A percentile compares a stretch with the other conserved stretches of the same genome.
Conservation (phyloP, 148 eudicot species). For the Chenopodium album region DNA sequence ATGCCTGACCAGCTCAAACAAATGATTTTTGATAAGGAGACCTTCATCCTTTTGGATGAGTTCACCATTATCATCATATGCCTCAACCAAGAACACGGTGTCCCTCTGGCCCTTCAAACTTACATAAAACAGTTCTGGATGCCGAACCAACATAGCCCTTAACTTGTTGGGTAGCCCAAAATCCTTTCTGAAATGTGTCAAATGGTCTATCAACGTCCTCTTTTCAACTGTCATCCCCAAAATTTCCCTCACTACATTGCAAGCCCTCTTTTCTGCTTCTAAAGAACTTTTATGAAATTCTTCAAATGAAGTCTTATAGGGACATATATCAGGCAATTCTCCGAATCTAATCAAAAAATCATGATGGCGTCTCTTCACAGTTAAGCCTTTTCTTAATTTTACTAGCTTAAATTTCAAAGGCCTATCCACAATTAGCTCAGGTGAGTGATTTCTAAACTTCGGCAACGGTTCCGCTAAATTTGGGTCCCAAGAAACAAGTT, state of each 20-base stretch:
- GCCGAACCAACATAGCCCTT: conserved; percentile 76
- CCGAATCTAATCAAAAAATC: conserved; percentile 61
- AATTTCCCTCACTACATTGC: conserved; percentile 82
- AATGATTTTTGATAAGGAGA: conserved; percentile 40
- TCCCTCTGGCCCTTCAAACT: conserved; percentile 83
- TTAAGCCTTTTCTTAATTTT: conserved; percentile 71
- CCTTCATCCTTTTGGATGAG: conserved; percentile 58
- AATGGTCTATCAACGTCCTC: conserved; percentile 79
- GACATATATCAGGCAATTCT: conserved; percentile 74
- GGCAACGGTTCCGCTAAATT: conserved; percentile 48
- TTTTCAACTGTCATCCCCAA: conserved; percentile 83
- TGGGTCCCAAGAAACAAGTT: conserved; percentile 77
- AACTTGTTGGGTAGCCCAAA: conserved; percentile 83
- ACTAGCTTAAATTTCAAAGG: conserved; percentile 84
- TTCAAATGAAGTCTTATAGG: conserved; percentile 48
- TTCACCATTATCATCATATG: conserved; percentile 62
- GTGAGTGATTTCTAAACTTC: conserved; percentile 31
- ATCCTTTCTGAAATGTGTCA: conserved; percentile 89
- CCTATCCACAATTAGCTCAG: conserved; percentile 69
- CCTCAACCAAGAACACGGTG: conserved; percentile 85
- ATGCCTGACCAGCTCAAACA: conserved; percentile 63
- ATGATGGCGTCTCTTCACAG: conserved; percentile 63
- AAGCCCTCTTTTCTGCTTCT: conserved; percentile 86
- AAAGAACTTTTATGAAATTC: conserved; percentile 54
- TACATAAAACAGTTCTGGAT: conserved; percentile 88